A percentile compares a stretch with the other conserved stretches of the same genome.
Evolutionary conservation across 164 flowering plant species (phyloP).

Genomic region (Aristolochia contorta): DNA sequence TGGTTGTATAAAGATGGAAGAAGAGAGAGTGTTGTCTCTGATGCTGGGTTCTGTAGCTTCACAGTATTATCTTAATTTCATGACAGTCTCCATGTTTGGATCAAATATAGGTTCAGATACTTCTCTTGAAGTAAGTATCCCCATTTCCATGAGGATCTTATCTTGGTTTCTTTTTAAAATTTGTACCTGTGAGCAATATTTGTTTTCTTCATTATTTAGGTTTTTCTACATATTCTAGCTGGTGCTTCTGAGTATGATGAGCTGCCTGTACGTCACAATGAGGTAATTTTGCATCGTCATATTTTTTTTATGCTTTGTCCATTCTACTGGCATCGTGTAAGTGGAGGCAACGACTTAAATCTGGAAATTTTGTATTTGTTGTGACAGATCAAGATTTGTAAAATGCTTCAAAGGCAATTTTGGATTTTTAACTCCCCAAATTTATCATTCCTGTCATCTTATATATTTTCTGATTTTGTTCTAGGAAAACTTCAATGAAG

Average conservation of each 20-base stretch:
- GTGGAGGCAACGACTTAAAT: too few relatives aligned
- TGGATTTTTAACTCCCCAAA: neutral
- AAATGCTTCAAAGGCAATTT: too few relatives aligned
- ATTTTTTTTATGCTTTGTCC: too few relatives aligned
- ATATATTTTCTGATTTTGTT: neutral
- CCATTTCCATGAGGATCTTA: neutral
- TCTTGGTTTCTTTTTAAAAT: neutral
- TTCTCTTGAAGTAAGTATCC: constrained; percentile 72
- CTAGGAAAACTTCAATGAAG: constrained; percentile 82
- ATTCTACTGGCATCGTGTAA: too few relatives aligned
- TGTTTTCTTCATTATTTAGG: constrained; percentile 25
- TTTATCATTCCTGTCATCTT: neutral
- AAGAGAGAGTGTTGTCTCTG: constrained; percentile 64
- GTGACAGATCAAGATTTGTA: too few relatives aligned
- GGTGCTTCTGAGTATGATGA: constrained; percentile 95
- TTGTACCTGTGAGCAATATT: neutral
- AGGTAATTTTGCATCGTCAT: constrained; percentile 36
- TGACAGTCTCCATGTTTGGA: constrained; percentile 93
- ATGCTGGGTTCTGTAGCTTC: constrained; percentile 95
- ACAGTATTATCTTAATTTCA: constrained; percentile 89
- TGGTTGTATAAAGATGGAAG: constrained; percentile 81
- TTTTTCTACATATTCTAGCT: constrained; percentile 73
- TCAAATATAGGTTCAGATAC: constrained; percentile 84
- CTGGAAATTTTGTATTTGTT: too few relatives aligned
- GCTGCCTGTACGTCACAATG: constrained; percentile 98